Base-by-base conservation (phyloP, 1,284 basidiomycete genomes). In the Naganishia liquefaciens region DNA sequence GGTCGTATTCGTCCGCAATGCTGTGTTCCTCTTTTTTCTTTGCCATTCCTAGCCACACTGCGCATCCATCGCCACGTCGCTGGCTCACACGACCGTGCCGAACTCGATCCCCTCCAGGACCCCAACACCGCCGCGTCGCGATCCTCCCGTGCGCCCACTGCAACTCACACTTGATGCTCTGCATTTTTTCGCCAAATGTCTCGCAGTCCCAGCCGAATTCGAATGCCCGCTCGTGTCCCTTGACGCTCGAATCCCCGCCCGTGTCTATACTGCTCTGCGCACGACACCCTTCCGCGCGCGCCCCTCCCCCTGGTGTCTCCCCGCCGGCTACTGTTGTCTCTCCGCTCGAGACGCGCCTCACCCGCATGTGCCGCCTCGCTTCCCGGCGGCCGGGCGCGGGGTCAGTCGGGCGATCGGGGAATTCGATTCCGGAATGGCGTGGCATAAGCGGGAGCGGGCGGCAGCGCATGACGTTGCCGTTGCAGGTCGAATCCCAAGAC, bases 161-260 rank as follows among this genome's bases (percentile, higher is more conserved):
- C 27, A 42, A 65, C 64, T 65, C 64, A 65, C 64, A 65, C 64
- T 65, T 65, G 55, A 65, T 65, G 61, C 64, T 65, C 55, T 65
- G 64, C 64, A 65, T 65, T 33, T 23, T 65, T 33, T 23, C 63
- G 30, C 46, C 10, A 33, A 33, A 37, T 37, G 9, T 7, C 6
- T 28, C 42, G 27, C 39, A 37, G n/a, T 40, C 39, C 46, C 40
- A 10, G 5, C 15, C 15, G 3, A 46, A 13, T 21, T 42, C 47
- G 30, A 1, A 53, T 37, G 33, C 10, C 27, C 23, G 19, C 25
- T 39, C 9, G 21, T n/a, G n/a, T n/a, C n/a, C n/a, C n/a, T n/a
- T n/a, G n/a, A n/a, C n/a, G n/a, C n/a, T 15, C 49, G 52, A 21
- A 7, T n/a, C 33, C 33, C 33, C 9, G 33, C 33, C 33, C 33